These are phyloP conservation scores for Persicaria tinctoria DNA, from an alignment of 148 eudicot genomes.

Conservation along the genomic window DNA sequence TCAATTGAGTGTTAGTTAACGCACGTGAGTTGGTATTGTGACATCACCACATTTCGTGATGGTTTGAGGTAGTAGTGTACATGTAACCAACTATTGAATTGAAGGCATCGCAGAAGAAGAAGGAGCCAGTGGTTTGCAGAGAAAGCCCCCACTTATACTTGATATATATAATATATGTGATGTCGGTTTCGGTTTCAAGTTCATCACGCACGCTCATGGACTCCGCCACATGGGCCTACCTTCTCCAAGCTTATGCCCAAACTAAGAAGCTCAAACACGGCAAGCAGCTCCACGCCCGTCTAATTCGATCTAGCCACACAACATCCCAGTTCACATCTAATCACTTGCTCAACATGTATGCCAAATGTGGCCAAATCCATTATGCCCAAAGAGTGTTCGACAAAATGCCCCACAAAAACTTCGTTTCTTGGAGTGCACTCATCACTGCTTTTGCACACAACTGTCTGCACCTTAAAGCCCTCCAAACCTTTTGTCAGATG, in stretches of 20 bases:
- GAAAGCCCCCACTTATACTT: too few species aligned
- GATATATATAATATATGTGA: not conserved
- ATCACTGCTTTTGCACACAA: constrained; percentile 33
- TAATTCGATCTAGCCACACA: constrained; percentile 17
- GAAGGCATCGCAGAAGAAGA: too few species aligned
- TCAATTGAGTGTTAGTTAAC: too few species aligned
- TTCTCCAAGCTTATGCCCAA: constrained; percentile 26
- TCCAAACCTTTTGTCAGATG: constrained; percentile 28
- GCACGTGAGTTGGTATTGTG: too few species aligned
- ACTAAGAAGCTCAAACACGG: constrained; percentile 25
- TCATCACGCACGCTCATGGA: constrained; percentile 9
- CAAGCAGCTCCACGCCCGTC: constrained; percentile 36
- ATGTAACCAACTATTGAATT: too few species aligned
- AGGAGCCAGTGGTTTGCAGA: too few species aligned
- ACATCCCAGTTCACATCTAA: constrained; percentile 26
- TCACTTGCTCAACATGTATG: constrained; percentile 28
- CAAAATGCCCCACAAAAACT: constrained; percentile 31
- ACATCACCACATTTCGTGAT: too few species aligned
- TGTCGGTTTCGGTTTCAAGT: not conserved
- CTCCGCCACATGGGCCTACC: constrained; percentile 14
- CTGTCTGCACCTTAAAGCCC: constrained; percentile 12
- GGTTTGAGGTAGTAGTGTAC: too few species aligned
- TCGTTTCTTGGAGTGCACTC: constrained; percentile 44
- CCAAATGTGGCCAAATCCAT: constrained; percentile 28
- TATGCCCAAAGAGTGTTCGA: constrained; percentile 40